These are phyloP conservation scores for Candida glucosophila DNA, from an alignment of 1,139 yeast genomes.

Conservation along the genomic window DNA sequence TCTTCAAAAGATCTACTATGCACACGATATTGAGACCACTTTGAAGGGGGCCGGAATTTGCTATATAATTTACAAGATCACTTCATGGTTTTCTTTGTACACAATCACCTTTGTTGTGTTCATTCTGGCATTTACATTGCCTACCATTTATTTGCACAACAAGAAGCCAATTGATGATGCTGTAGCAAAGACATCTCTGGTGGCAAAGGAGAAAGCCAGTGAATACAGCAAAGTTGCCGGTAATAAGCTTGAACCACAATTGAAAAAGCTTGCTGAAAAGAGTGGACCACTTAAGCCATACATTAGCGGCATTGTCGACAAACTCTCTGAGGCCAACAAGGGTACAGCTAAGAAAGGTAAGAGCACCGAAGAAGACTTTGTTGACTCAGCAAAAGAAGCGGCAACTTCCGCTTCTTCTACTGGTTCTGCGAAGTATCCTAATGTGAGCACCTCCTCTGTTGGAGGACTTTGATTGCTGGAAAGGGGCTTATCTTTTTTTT, in stretches of 20 bases:
- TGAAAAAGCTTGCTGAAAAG: constrained; percentile 40
- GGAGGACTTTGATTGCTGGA: too few relatives aligned
- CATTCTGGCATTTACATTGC: constrained; percentile 62
- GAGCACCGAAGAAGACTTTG: too few relatives aligned
- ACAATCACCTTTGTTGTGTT: constrained; percentile 51
- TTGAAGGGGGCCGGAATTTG: constrained; percentile 63
- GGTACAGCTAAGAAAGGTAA: too few relatives aligned
- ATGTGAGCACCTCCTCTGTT: constrained; percentile 34
- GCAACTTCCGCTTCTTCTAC: constrained; percentile 17
- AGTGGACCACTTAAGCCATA: constrained; percentile 56
- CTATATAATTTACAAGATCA: constrained; percentile 61
- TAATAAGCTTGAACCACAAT: constrained; percentile 43
- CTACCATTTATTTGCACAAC: constrained; percentile 65
- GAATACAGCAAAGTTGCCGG: constrained; percentile 45
- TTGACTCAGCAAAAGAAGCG: too few relatives aligned
- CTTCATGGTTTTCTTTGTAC: constrained; percentile 72
- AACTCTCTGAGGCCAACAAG: too few relatives aligned
- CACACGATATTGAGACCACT: constrained; percentile 61
- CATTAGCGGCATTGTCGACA: too few relatives aligned
- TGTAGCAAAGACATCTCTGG: constrained; percentile 46
- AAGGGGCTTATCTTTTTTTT: too few relatives aligned
- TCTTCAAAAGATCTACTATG: constrained; percentile 53
- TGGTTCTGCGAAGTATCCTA: constrained; percentile 33
- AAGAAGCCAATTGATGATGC: constrained; percentile 76
- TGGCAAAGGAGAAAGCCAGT: constrained; percentile 48